Evolutionary conservation across 1,284 basidiomycete species (phyloP).

Genomic region (Pisolithus thermaeus): DNA sequence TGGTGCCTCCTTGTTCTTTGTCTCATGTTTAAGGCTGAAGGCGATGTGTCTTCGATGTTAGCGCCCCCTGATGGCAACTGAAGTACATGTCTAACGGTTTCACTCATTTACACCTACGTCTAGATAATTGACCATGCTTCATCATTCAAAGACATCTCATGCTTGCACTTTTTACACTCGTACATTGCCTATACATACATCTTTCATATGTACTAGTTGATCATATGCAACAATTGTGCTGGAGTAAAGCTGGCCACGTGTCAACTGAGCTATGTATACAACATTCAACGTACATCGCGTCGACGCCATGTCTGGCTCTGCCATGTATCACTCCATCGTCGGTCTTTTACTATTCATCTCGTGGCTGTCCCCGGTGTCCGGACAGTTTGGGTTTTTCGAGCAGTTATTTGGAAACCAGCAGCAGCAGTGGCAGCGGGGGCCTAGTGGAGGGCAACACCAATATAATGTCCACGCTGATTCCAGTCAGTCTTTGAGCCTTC

Average conservation of each 20-base stretch:
- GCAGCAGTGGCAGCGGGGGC: constrained; percentile 26
- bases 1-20: neutral
- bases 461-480: constrained; percentile 28
- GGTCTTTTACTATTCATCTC: constrained; percentile 13
- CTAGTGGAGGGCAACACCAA: constrained; percentile 21
- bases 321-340: constrained; percentile 15
- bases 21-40: neutral
- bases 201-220: neutral
- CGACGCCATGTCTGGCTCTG: neutral
- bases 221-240: neutral
- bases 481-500: constrained; percentile 15
- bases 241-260: neutral
- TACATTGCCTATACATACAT: neutral
- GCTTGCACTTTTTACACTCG: neutral
- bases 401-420: constrained; percentile 32
- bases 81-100: neutral
- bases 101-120: neutral
- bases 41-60: neutral
- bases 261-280: neutral
- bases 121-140: neutral
- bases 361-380: constrained; percentile 21
- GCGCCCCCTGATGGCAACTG: neutral
- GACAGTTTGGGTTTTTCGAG: constrained; percentile 35
- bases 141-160: neutral
- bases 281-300: neutral